phyloP scores from a whole-genome alignment of 768 basidiomycete genomes.

The Macrolepiota fuliginosa region DNA sequence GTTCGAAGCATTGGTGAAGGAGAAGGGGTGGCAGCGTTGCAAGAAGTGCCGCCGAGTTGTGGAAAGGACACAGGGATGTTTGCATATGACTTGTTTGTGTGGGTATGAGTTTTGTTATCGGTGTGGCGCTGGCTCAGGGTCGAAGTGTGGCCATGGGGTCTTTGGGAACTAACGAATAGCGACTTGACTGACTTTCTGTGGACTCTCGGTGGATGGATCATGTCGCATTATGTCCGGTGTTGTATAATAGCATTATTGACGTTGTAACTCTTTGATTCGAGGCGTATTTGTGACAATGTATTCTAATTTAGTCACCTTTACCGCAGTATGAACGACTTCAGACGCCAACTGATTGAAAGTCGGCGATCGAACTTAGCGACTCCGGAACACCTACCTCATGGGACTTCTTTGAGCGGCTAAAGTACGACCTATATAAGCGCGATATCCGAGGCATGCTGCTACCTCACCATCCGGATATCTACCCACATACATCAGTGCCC shows the following conservation, averaged over 20 bases:
- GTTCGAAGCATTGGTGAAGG: constrained; percentile 11
- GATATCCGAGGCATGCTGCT: neutral
- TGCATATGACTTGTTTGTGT: constrained; percentile 16
- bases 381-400: neutral
- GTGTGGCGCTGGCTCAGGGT: constrained; percentile 27
- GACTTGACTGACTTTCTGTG: no score
- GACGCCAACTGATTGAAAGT: neutral
- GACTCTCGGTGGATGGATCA: no score
- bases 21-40: constrained; percentile 12
- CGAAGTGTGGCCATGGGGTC: neutral
- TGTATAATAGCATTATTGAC: neutral
- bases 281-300: neutral
- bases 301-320: neutral
- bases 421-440: neutral
- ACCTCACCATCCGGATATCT: neutral
- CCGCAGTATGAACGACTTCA: neutral
- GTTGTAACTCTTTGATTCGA: neutral
- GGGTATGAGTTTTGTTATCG: constrained; percentile 15
- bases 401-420: neutral
- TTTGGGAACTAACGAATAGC: neutral
- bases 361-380: neutral
- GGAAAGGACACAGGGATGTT: constrained; percentile 14
- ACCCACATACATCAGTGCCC: neutral
- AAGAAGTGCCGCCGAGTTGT: constrained; percentile 11
- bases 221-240: neutral